These are phyloP conservation scores for Miscanthus lutarioriparius DNA, from an alignment of 176 grass and related monocot genomes.

Conservation along the genomic window DNA sequence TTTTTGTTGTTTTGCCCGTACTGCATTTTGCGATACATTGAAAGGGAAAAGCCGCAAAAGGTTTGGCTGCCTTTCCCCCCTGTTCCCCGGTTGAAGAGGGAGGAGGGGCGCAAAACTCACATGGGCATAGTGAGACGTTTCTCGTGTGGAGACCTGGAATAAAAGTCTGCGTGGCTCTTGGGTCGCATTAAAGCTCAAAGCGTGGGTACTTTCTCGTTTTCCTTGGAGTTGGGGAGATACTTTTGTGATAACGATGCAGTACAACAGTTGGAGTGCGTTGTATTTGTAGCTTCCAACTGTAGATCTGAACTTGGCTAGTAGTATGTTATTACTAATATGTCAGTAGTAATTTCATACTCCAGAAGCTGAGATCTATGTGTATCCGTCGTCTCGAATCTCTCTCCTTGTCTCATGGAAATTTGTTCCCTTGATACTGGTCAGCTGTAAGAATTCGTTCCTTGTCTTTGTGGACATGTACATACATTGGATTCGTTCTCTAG, in stretches of 20 bases:
- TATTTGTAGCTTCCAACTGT: slow-evolving; percentile 20
- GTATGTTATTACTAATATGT: background rate
- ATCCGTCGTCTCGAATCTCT: background rate
- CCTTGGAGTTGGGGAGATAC: slow-evolving; percentile 12
- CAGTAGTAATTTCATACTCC: slow-evolving; percentile 7
- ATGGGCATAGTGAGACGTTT: slow-evolving; percentile 31
- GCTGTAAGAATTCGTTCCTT: slow-evolving; percentile 5
- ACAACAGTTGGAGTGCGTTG: slow-evolving; percentile 26
- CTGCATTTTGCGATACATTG: slow-evolving; percentile 13
- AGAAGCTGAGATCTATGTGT: slow-evolving; percentile 10
- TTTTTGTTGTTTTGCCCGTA: slow-evolving; percentile 33
- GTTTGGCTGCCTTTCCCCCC: slow-evolving; percentile 31
- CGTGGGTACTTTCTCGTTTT: slow-evolving; percentile 40
- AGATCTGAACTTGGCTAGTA: slow-evolving; percentile 45
- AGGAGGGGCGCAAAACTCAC: slow-evolving; percentile 17
- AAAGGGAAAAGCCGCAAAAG: slow-evolving; percentile 20
- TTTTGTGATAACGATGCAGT: slow-evolving; percentile 27
- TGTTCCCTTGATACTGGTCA: slow-evolving; percentile 33
- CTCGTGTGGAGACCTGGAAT: slow-evolving; percentile 31
- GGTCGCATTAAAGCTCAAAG: slow-evolving; percentile 44
- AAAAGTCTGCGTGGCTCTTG: slow-evolving; percentile 34
- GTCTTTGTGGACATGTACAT: slow-evolving; percentile 24
- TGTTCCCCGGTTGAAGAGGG: background rate
- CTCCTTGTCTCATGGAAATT: slow-evolving; percentile 16
- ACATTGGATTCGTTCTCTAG: slow-evolving; percentile 43